Evolutionary conservation across 306 rosid genomes (phyloP).

Genomic region (Vigna radiata): DNA sequence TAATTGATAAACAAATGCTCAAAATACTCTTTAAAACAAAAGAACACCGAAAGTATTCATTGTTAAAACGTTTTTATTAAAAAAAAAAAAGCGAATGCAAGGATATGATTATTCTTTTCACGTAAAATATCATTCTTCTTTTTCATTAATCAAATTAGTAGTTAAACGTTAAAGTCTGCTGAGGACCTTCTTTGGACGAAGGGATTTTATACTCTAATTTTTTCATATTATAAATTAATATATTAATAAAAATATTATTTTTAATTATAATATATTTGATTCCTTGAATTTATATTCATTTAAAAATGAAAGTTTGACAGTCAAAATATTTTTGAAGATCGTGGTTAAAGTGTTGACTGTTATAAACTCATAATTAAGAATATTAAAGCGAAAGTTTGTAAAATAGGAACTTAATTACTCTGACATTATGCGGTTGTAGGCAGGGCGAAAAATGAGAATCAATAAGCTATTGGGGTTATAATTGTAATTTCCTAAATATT

Average conservation of each 20-base stretch:
- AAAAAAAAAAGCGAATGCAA: not conserved
- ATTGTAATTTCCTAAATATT: not conserved
- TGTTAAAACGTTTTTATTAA: not conserved
- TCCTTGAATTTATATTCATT: no score
- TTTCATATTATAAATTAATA: no score
- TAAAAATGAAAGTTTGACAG: no score
- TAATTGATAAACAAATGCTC: not conserved
- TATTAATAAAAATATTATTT: no score
- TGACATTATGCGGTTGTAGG: not conserved
- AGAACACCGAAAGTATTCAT: not conserved
- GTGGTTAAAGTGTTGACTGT: no score
- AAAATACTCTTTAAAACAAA: not conserved
- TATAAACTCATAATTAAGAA: no score
- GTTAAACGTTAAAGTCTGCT: not conserved
- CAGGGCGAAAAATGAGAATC: not conserved
- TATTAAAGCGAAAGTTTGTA: not conserved
- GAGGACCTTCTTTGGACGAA: no score
- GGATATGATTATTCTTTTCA: not conserved
- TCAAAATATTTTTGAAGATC: no score
- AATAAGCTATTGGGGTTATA: conserved; percentile 2
- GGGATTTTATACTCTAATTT: no score
- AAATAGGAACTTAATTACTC: not conserved
- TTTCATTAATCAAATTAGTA: not conserved
- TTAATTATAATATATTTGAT: no score
- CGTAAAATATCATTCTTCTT: not conserved